Base-by-base conservation (phyloP, 2,329 filamentous ascomycete genomes). In the Fusarium subglutinans region DNA sequence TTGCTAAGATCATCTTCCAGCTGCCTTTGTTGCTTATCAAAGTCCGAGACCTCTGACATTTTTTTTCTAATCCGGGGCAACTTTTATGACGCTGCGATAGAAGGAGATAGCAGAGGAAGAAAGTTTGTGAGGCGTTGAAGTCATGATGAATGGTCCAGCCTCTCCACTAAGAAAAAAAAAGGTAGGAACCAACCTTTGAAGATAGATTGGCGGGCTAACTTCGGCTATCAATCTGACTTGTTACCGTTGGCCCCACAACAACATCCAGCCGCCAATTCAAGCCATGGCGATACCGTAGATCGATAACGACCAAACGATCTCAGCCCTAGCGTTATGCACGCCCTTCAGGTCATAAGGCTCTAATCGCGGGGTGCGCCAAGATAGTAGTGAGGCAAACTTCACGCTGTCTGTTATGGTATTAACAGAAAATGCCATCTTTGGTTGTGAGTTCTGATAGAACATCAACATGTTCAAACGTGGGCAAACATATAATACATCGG, bases 1-100 rank as follows among this genome's bases (percentile, higher is more conserved):
- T 94, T 77, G 35, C 74, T 71, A 53, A 97, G 88, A 73, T 92
- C 94, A 43, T 90, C 88, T 81, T 98, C 94, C 13, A 98, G 90
- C 69, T 91, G 88, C 74, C 89, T 85, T 22, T 94, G 90, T 79
- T 96, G 93, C 70, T 89, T 89, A 81, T 97, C 94, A 47, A 97
- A 88, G 78, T 92, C 89, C 50, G 89, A 87, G 61, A 87, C 87
- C 74, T 89, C 86, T 74, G 83, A 77, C 86, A 88, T 88, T 64
- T 74, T 74, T n/a, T 4, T 76, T 41, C 57, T 70, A 70, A 62
- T 69, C 57, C 45, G 44, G 55, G 26, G 50, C 65, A 68, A 63
- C 64, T 58, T 47, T 40, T 67, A 38, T 28, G 35, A 66, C 40
- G 56, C 53, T 54, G 53, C 26, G 54, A 66, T 51, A 53, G 37